phyloP scores from a whole-genome alignment of 768 basidiomycete species.

The Clitopilus passeckerianus region DNA sequence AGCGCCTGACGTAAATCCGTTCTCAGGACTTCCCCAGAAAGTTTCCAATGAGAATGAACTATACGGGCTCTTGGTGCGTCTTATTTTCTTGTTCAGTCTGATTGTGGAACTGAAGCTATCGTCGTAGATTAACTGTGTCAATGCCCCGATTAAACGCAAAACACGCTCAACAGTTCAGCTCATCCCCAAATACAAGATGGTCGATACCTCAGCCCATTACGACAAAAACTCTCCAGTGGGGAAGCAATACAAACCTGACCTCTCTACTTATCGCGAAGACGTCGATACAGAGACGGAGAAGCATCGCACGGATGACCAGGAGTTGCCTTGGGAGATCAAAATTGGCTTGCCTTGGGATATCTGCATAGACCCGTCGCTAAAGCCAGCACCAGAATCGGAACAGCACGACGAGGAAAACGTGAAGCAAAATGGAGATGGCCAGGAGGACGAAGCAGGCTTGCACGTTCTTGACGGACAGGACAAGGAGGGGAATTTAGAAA shows the following conservation, averaged over 20 bases:
- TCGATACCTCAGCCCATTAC: slow-evolving; percentile 7
- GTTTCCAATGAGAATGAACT: slow-evolving; percentile 2
- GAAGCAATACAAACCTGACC: slow-evolving; percentile 2
- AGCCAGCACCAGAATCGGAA: neutral
- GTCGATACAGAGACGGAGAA: neutral
- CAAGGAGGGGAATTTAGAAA: neutral
- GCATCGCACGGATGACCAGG: neutral
- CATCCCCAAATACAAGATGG: slow-evolving; percentile 3
- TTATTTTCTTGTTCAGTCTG: neutral
- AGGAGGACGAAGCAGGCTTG: neutral
- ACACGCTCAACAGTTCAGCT: neutral
- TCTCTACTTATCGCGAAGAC: neutral
- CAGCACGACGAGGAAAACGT: too few relatives aligned
- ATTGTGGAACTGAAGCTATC: neutral
- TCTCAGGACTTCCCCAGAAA: neutral
- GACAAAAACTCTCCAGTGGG: neutral
- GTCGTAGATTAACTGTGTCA: neutral
- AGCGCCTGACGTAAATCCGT: neutral
- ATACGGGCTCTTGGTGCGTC: slow-evolving; percentile 5
- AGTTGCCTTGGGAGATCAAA: slow-evolving; percentile 14
- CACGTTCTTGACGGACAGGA: neutral
- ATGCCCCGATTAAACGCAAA: neutral
- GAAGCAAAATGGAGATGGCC: neutral
- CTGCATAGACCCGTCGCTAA: slow-evolving; percentile 1
- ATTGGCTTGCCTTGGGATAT: slow-evolving; percentile 2